Percentiles rank a stretch among this genome's conserved stretches.
phyloP scores from a whole-genome alignment of 148 eudicot genomes.

The Amaranthus palmeri region DNA sequence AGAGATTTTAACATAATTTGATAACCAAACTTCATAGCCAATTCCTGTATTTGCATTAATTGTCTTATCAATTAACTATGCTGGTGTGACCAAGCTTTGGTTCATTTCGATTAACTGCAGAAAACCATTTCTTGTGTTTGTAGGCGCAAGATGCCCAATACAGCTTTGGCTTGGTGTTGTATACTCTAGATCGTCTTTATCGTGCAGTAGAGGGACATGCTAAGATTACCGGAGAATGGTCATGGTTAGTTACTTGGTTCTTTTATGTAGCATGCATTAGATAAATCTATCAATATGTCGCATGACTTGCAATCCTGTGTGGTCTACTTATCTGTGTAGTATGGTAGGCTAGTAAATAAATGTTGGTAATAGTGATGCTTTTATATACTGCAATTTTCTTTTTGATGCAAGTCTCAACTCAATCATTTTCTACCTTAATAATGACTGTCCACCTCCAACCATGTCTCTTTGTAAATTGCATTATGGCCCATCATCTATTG shows the following conservation, averaged over 20 bases:
- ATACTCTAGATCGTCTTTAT: constrained; percentile 72
- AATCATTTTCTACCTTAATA: too few relatives aligned
- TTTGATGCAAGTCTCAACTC: too few relatives aligned
- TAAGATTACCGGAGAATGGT: constrained; percentile 89
- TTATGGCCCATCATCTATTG: too few relatives aligned
- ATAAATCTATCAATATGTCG: not conserved
- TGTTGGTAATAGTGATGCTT: too few relatives aligned
- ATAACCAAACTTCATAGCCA: not conserved
- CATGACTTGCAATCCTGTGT: not conserved
- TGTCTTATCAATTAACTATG: not conserved
- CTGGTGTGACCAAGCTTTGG: not conserved
- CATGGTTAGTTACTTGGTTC: constrained; percentile 44
- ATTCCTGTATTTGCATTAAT: not conserved
- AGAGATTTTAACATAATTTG: not conserved
- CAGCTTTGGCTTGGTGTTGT: constrained; percentile 76
- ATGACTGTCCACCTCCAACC: too few relatives aligned
- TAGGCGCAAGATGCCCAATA: constrained; percentile 80
- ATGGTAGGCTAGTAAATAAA: too few relatives aligned
- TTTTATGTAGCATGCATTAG: not conserved
- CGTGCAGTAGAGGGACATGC: constrained; percentile 86
- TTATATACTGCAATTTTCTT: too few relatives aligned
- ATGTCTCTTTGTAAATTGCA: too few relatives aligned
- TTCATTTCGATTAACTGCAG: not conserved
- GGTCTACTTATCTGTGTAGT: not conserved
- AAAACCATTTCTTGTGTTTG: constrained; percentile 14